phyloP scores from a whole-genome alignment of 2,329 filamentous ascomycete species.

The Plectosphaerella plurivora region DNA sequence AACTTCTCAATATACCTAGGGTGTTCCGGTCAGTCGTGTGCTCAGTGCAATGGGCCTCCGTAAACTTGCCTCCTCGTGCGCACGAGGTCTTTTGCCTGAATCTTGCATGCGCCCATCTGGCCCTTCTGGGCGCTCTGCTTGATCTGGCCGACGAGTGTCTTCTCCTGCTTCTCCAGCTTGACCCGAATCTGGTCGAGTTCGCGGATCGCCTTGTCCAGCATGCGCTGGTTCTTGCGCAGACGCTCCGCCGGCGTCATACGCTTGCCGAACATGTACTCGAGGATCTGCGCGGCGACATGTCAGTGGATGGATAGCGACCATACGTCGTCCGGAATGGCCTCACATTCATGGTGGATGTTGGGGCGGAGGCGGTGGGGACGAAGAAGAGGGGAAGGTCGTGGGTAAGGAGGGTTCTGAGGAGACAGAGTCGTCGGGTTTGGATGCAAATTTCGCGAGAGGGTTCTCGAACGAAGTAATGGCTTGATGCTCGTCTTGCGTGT shows the following conservation, averaged over 20 bases:
- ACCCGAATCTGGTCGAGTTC: slow-evolving; percentile 92
- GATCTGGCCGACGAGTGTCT: slow-evolving; percentile 92
- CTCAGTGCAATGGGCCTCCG: too few species aligned
- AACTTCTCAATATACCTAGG: slow-evolving; percentile 92
- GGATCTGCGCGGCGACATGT: slow-evolving; percentile 57
- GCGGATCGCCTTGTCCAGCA: slow-evolving; percentile 94
- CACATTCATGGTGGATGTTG: slow-evolving; percentile 51
- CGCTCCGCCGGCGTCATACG: slow-evolving; percentile 96
- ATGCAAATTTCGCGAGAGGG: too few species aligned
- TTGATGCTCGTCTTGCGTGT: too few species aligned
- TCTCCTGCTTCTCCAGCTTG: slow-evolving; percentile 98
- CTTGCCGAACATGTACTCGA: slow-evolving; percentile 99
- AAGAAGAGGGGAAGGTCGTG: background rate
- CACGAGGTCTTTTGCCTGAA: slow-evolving; percentile 96
- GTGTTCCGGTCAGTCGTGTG: background rate
- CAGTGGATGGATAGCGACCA: slow-evolving; percentile 4
- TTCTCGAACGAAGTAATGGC: too few species aligned
- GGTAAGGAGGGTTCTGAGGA: background rate
- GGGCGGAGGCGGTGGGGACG: background rate
- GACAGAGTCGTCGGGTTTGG: too few species aligned
- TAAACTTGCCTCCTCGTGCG: slow-evolving; percentile 68
- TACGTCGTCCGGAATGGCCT: slow-evolving; percentile 14
- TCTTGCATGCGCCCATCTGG: slow-evolving; percentile 97
- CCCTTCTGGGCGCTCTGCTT: slow-evolving; percentile 98
- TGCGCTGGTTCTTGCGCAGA: slow-evolving; percentile 89